Percentiles rank a stretch among this genome's conserved stretches.
phyloP scores from a whole-genome alignment of 176 grass and related monocot genomes.

The Triticum monococcum region DNA sequence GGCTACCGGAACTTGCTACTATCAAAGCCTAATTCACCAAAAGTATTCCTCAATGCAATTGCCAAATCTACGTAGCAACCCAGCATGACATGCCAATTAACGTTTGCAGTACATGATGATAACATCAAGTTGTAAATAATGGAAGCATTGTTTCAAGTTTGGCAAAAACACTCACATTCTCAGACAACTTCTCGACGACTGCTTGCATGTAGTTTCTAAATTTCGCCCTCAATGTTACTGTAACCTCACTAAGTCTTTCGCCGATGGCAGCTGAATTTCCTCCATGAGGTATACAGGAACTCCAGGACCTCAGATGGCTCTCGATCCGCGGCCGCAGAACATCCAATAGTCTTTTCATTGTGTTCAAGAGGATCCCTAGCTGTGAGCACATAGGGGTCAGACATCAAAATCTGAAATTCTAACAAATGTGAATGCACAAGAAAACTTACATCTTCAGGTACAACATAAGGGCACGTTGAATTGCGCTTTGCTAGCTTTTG shows the following conservation, averaged over 20 bases:
- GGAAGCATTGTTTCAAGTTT: not conserved
- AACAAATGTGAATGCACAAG: not conserved
- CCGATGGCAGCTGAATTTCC: constrained; percentile 57
- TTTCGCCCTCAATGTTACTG: constrained; percentile 85
- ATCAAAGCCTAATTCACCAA: constrained; percentile 15
- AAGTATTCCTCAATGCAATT: not conserved
- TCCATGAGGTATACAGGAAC: constrained; percentile 85
- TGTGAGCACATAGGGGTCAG: constrained; percentile 40
- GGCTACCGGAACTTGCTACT: not conserved
- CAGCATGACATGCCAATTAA: not conserved
- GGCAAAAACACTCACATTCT: constrained; percentile 67
- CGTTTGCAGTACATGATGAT: not conserved
- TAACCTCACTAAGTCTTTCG: constrained; percentile 84
- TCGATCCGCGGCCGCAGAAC: constrained; percentile 78
- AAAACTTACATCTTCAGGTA: constrained; percentile 82
- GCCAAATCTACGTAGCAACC: not conserved
- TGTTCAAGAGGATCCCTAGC: constrained; percentile 96
- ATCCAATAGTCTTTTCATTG: constrained; percentile 94
- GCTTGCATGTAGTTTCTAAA: constrained; percentile 97
- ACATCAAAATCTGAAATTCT: constrained; percentile 17
- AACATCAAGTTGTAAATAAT: not conserved
- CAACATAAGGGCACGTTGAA: constrained; percentile 63
- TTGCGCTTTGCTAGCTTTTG: constrained; percentile 95
- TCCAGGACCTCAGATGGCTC: constrained; percentile 89
- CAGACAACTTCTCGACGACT: constrained; percentile 87